Evolutionary conservation across 768 basidiomycete genomes (phyloP).

Genomic region (Trametes cinnabarina): DNA sequence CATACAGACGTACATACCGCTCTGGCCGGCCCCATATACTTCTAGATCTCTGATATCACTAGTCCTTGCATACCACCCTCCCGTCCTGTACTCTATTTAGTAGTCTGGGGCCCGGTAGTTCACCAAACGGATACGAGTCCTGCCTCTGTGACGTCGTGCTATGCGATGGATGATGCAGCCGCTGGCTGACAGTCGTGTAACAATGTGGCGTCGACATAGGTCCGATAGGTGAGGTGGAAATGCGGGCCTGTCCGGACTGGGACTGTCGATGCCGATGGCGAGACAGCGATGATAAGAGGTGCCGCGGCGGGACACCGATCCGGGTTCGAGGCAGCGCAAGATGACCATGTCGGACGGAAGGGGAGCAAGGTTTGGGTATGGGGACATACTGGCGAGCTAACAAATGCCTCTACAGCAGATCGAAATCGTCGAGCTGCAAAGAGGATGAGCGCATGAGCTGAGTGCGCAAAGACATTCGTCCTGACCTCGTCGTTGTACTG

Average conservation of each 20-base stretch:
- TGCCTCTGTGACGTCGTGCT: neutral
- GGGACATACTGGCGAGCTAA: neutral
- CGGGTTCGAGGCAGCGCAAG: no score
- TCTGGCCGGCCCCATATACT: conserved; percentile 13
- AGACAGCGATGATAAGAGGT: no score
- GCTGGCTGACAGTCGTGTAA: neutral
- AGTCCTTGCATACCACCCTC: conserved; percentile 21
- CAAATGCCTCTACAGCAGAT: conserved; percentile 53
- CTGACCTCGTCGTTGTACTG: conserved; percentile 92
- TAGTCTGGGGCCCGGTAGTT: conserved; percentile 16
- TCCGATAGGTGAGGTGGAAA: no score
- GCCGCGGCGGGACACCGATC: no score
- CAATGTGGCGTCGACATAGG: no score
- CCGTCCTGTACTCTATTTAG: conserved; percentile 21
- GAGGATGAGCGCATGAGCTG: neutral
- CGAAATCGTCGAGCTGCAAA: conserved; percentile 87
- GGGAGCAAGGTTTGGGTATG: neutral
- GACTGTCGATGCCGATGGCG: no score
- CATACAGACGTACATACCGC: conserved; percentile 3
- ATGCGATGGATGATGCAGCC: neutral
- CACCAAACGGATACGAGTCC: conserved; percentile 12
- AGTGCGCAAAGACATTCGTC: neutral
- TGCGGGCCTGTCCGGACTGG: no score
- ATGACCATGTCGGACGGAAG: no score
- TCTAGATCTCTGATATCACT: conserved; percentile 25